Base-by-base conservation (phyloP, 2,329 filamentous ascomycete genomes). In the Cercospora sp. region DNA sequence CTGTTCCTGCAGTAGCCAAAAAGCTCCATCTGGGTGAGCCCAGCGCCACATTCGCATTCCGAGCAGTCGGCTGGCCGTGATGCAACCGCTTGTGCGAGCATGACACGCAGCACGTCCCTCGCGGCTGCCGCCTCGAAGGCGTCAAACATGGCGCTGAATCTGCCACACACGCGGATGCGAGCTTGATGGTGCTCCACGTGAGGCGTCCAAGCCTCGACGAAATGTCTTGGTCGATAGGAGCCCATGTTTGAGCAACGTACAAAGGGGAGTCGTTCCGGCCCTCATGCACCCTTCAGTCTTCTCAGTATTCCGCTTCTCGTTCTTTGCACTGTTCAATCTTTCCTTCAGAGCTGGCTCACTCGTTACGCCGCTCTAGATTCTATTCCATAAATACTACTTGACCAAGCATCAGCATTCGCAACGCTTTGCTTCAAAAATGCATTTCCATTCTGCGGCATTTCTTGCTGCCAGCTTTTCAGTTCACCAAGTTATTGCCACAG, bases 401-500 rank as follows among this genome's bases (percentile, higher is more conserved):
- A 48, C 40, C 58, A 51, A 63, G 60, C 64, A 57, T 60, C 20
- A 20, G 40, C 40, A 28, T 53, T 30, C 36, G 33, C 62, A 10
- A 40, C 62, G 40, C 61, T 67, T 45, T 67, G 64, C 60, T 53
- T 62, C 66, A 58, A 67, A 58, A 65, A 72, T 73, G 71, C 67
- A 72, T 63, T 45, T 68, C 60, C 58, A 63, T 30, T 67, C 67
- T 30, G 63, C 69, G 45, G 67, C 68, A 45, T 18, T 72, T 23
- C 65, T 67, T 65, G 66, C 62, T 28, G 69, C 67, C 5, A 64
- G 63, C 55, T 62, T 74, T 42, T 78, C 82, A 62, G 68, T 84
- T 81, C 82, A 84, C 79, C 83, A 73, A 81, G 83, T 71, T 76
- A 76, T 82, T 58, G 84, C 81, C 70, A 79, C 78, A 60, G 76